A percentile compares a stretch with the other conserved stretches of the same genome.
Evolutionary conservation across 2,329 filamentous ascomycete species (phyloP).

Genomic region (Ceratocystis alfenasii): DNA sequence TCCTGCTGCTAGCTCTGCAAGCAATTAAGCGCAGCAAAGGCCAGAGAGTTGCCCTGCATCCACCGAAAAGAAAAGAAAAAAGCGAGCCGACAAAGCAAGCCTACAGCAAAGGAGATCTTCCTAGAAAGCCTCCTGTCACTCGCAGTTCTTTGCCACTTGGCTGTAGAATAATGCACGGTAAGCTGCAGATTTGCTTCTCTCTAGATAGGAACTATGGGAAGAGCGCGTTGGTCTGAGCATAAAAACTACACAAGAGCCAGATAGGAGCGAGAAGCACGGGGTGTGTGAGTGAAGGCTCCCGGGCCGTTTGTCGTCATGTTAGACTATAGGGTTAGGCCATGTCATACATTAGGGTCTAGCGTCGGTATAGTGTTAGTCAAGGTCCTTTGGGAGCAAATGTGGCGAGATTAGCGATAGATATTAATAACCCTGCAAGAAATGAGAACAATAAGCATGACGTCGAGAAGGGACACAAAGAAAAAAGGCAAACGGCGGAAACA

Average conservation of each 20-base stretch:
- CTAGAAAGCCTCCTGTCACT: not conserved
- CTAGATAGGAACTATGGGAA: not conserved
- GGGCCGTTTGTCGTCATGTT: not conserved
- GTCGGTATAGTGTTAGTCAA: not conserved
- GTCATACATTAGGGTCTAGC: not conserved
- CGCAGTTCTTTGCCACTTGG: not conserved
- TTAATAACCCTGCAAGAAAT: not conserved
- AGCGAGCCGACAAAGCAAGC: not conserved
- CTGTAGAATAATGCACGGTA: not conserved
- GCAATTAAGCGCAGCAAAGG: not conserved
- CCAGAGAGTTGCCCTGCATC: constrained; percentile 6
- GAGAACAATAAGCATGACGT: not conserved
- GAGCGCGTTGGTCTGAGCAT: not conserved
- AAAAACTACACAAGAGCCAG: not conserved
- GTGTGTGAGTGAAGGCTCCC: not conserved
- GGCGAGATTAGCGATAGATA: not conserved
- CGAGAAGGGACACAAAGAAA: not conserved
- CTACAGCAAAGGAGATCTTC: not conserved
- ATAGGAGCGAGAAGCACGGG: not conserved
- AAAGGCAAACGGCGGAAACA: not conserved
- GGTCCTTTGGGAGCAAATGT: not conserved
- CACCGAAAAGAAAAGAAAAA: not conserved
- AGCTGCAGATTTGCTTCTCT: not conserved
- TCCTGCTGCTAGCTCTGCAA: not conserved
- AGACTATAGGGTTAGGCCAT: not conserved